phyloP scores from a whole-genome alignment of 495 filamentous ascomycete species.

The Clohesyomyces aquaticus region DNA sequence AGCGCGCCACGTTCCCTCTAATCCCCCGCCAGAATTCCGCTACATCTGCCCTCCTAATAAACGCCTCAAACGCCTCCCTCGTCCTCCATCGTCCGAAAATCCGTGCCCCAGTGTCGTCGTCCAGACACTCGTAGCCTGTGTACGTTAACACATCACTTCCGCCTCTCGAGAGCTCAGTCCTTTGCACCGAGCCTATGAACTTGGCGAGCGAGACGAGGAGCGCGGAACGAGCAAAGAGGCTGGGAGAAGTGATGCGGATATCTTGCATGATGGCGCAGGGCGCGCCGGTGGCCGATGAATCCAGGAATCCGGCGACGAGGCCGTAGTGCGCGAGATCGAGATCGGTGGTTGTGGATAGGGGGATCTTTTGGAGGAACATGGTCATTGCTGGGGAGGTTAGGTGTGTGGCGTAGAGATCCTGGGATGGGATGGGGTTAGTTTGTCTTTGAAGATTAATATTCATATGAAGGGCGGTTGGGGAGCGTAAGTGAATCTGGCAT shows the following conservation, averaged over 20 bases:
- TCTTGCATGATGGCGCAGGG: slow-evolving; percentile 36
- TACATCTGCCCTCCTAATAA: slow-evolving; percentile 32
- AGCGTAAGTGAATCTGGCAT: too few species aligned
- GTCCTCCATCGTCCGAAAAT: slow-evolving; percentile 36
- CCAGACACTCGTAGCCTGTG: slow-evolving; percentile 33
- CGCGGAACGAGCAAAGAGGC: slow-evolving; percentile 5
- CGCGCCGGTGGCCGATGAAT: slow-evolving; percentile 17
- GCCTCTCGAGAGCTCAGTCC: neutral
- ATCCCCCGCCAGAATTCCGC: slow-evolving; percentile 28
- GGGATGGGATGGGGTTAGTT: neutral
- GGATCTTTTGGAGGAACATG: slow-evolving; percentile 33
- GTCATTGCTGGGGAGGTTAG: slow-evolving; percentile 35
- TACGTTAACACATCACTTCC: slow-evolving; percentile 28
- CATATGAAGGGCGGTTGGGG: too few species aligned
- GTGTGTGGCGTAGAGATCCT: slow-evolving; percentile 39
- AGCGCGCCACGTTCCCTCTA: slow-evolving; percentile 21
- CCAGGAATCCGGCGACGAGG: slow-evolving; percentile 31
- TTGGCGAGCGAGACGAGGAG: slow-evolving; percentile 7
- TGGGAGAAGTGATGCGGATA: slow-evolving; percentile 21
- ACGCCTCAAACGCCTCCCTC: slow-evolving; percentile 32
- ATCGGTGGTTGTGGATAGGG: slow-evolving; percentile 26
- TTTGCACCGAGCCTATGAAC: slow-evolving; percentile 6
- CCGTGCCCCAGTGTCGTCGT: slow-evolving; percentile 32
- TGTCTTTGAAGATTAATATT: too few species aligned
- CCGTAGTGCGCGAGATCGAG: slow-evolving; percentile 40